phyloP scores from a whole-genome alignment of 2,329 filamentous ascomycete species.

The Keithomyces neogunnii region DNA sequence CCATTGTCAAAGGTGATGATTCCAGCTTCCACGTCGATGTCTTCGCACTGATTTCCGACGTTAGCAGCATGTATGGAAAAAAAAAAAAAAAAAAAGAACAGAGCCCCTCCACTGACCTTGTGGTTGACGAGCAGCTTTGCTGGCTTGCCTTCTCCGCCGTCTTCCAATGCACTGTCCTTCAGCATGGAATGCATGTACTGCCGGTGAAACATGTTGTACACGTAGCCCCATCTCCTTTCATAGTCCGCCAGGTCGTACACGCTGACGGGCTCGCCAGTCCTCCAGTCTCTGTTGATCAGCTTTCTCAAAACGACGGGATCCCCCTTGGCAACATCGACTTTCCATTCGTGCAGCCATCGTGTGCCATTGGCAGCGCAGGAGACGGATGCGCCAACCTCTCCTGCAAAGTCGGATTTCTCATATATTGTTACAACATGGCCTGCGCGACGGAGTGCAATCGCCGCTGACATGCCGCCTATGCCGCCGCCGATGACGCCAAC shows the following conservation, averaged over 20 bases:
- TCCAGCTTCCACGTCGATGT: constrained; percentile 43
- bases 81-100: background rate
- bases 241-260: constrained; percentile 58
- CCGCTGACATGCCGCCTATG: constrained; percentile 38
- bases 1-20: constrained; percentile 47
- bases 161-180: constrained; percentile 47
- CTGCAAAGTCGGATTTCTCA: constrained; percentile 56
- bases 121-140: constrained; percentile 49
- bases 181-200: constrained; percentile 63
- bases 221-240: constrained; percentile 54
- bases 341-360: constrained; percentile 61
- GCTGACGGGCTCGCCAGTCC: constrained; percentile 56
- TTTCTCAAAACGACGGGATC: constrained; percentile 57
- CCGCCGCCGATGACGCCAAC: constrained; percentile 38
- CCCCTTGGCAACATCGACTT: constrained; percentile 53
- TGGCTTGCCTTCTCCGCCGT: constrained; percentile 43
- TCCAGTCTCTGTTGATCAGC: constrained; percentile 63
- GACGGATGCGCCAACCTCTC: constrained; percentile 60
- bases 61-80: background rate
- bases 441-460: constrained; percentile 36
- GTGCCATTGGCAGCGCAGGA: constrained; percentile 64
- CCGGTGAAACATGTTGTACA: constrained; percentile 63
- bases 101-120: constrained; percentile 21
- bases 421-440: constrained; percentile 51
- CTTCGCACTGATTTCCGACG: constrained; percentile 25